Evolutionary conservation across 2,329 filamentous ascomycete species (phyloP), one percentile per base, ranked within the genome.

Genomic region (Cryphonectria nitschkei): DNA sequence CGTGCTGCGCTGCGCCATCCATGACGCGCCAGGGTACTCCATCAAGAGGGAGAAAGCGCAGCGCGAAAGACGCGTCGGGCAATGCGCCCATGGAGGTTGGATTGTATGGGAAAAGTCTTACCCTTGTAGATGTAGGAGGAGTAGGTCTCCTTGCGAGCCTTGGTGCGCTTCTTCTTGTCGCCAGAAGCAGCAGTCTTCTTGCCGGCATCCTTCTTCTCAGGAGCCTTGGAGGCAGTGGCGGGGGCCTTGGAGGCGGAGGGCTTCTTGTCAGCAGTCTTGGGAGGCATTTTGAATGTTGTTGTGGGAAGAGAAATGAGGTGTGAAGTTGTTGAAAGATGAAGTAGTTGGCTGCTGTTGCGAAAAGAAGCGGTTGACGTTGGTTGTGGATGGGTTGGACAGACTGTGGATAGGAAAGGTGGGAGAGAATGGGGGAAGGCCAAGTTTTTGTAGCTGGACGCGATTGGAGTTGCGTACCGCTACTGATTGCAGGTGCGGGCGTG

Each of bases 101-200:
- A n/a, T 60, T n/a, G 43, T 26, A 56, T 16, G 19, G 11, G 29
- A 75, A 77, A 39, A 75, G 78, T 81, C 89, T 84, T 82, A 98
- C 95, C 96, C 89, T 98, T 99, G 93, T 98, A 99, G 87, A 99
- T 99, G 90, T 99, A 99, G 70, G 94, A 97, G 78, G 93, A 97
- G 89, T 99, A 99, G n/a, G 96, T 99, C 90, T 99, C 96, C 93
- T 98, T 98, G 87, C 96, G 92, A 77, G 95, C 93, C 95, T 99
- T 99, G 88, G 94, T 97, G 82, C 96, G 94, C 95, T 98, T 99
- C 93, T 99, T 99, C 94, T 98, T 98, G 79, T 98, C 96, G 76
- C 96, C 96, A 81, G 93, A 90, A 74, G 95, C 90, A 73, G 95
- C 94, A 65, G 96, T 98, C 93, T 98, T 99, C 93, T 99, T 99